Conservation (phyloP, 352 stramenopile genomes). For the Aphanomyces euteiches region DNA sequence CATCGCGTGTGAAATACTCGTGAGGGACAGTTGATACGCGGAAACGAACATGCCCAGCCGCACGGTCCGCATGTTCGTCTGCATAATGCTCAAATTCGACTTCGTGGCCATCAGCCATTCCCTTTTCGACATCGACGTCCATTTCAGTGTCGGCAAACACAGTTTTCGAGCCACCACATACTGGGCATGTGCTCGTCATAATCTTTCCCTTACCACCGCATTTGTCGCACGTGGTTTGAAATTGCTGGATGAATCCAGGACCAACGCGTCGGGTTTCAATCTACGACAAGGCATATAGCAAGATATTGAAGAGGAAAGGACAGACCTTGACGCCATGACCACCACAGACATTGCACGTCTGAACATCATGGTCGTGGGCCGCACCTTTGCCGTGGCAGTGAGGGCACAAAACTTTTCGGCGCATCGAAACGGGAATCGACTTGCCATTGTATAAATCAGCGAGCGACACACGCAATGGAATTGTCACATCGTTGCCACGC, state of each 20-base stretch:
- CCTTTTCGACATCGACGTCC: conserved; percentile 94
- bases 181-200: conserved; percentile 90
- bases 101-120: conserved; percentile 89
- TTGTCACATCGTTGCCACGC: conserved; percentile 62
- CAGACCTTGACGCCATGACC: conserved; percentile 87
- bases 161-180: conserved; percentile 75
- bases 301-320: conserved; percentile 57
- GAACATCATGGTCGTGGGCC: conserved; percentile 88
- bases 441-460: conserved; percentile 96
- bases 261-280: conserved; percentile 68
- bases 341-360: conserved; percentile 90
- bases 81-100: conserved; percentile 92
- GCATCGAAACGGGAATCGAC: conserved; percentile 91
- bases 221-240: conserved; percentile 82
- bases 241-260: conserved; percentile 83
- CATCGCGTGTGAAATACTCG: conserved; percentile 87
- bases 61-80: conserved; percentile 87
- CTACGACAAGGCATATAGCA: conserved; percentile 69
- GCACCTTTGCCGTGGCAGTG: conserved; percentile 89
- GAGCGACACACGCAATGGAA: conserved; percentile 92
- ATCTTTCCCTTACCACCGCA: conserved; percentile 92
- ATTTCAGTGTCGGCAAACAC: conserved; percentile 93
- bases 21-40: conserved; percentile 84
- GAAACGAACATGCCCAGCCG: conserved; percentile 90
- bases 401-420: conserved; percentile 90